Conservation (phyloP, 2,329 filamentous ascomycete species). For the Zymoseptoria passerinii region DNA sequence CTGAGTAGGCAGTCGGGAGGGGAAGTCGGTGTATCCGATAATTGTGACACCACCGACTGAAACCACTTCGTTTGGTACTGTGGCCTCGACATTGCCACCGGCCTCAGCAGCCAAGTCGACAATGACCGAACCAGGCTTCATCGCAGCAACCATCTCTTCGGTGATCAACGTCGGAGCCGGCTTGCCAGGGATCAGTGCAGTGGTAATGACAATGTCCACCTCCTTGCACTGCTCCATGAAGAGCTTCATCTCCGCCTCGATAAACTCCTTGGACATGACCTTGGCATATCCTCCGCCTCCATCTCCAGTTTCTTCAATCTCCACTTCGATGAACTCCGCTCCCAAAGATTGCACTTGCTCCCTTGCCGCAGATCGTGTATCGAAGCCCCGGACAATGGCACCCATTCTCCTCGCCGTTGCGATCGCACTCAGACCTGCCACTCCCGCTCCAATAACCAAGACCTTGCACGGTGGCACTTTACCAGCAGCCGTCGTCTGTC, state of each 20-base stretch:
- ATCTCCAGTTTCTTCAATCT: conserved; percentile 73
- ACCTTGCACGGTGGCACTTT: conserved; percentile 88
- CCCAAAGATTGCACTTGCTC: conserved; percentile 88
- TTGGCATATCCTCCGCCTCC: conserved; percentile 84
- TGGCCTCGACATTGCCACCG: conserved; percentile 80
- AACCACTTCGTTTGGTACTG: conserved; percentile 43
- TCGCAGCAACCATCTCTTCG: conserved; percentile 68
- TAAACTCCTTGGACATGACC: conserved; percentile 90
- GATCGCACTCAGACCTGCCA: conserved; percentile 81
- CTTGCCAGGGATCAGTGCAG: conserved; percentile 78
- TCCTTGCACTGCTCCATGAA: conserved; percentile 82
- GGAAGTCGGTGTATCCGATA: conserved; percentile 83
- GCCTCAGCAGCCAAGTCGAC: conserved; percentile 84
- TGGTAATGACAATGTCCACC: conserved; percentile 88
- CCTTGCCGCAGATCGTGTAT: conserved; percentile 77
- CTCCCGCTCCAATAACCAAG: conserved; percentile 80
- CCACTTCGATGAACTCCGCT: conserved; percentile 82
- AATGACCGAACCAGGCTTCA: conserved; percentile 84
- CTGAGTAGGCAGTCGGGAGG: conserved; percentile 78
- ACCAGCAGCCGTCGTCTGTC: conserved; percentile 82
- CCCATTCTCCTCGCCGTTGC: conserved; percentile 78
- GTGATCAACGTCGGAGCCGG: conserved; percentile 79
- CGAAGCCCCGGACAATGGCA: conserved; percentile 82
- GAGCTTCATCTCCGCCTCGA: conserved; percentile 85
- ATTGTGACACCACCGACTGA: conserved; percentile 37